Base-by-base conservation (phyloP, 2,329 filamentous ascomycete species). In the Bipolaris victoriae region DNA sequence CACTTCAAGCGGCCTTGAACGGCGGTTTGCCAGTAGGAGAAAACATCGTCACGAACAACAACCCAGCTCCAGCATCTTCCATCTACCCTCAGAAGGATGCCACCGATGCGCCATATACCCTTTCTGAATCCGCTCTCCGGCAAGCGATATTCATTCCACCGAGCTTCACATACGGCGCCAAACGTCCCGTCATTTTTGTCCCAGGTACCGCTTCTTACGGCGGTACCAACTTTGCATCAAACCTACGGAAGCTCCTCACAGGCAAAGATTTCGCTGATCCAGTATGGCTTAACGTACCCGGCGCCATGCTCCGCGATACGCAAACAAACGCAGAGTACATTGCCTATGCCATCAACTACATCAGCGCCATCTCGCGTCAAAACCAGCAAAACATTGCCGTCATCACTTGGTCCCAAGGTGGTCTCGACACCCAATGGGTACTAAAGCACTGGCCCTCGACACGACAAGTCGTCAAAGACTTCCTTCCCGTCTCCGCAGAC, bases 281-380 rank as follows among this genome's bases (percentile, higher is more conserved):
- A 1, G 79, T 85, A 16, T 86, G 83, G 80, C 72, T 87, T 18
- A 86, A 86, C 63, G 77, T 86, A 13, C 83, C 84, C 0, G 71
- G 72, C 1, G 74, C 76, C 37, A 75, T 81, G 36, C 73, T 84
- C 9, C 71, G 62, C 20, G 83, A 87, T 55, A 78, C 77, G 0
- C 84, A 86, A 61, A 60, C 73, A 26, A 86, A 82, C 61, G 72
- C 81, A 4, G 84, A 86, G 67, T 85, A 83, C 62, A 79, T 84
- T 37, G 82, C 83, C 3, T 86, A 87, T 67, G 83, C 84, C 5
- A 82, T 86, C 58, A 83, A 86, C 72, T 86, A 86, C n/a, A 57
- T 67, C 10, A 61, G 60, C 16, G 73, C 84, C 18, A 69, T 86
- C n/a, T 57, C 55, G 18, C 7, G 24, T 11, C 39, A 43, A 13